Evolutionary conservation across 2,329 filamentous ascomycete genomes (phyloP).

Genomic region (Cladosporium sp.): DNA sequence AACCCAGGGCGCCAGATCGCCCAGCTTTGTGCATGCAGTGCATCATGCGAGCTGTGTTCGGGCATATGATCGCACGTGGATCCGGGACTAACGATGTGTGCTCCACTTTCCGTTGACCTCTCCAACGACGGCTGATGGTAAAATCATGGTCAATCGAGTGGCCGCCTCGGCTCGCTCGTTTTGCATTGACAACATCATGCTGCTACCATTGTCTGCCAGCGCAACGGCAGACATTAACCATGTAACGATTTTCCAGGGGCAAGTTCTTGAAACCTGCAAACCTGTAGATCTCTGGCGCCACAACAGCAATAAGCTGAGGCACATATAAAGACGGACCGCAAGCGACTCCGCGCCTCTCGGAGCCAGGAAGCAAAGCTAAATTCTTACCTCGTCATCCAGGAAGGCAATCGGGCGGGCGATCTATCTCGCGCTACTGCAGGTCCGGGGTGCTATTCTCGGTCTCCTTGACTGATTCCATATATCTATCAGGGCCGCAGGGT

Average conservation of each 20-base stretch:
- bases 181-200: background rate
- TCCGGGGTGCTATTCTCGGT: constrained; percentile 8
- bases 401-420: background rate
- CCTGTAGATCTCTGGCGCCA: background rate
- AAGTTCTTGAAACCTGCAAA: constrained; percentile 4
- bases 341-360: constrained; percentile 3
- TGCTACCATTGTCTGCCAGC: background rate
- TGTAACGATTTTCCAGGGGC: background rate
- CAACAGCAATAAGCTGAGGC: background rate
- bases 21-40: background rate
- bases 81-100: background rate
- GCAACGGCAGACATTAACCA: background rate
- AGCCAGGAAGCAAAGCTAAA: background rate
- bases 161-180: background rate
- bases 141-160: no score
- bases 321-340: constrained; percentile 1
- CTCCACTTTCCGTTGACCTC: background rate
- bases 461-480: background rate
- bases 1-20: background rate
- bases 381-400: background rate
- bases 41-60: background rate
- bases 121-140: constrained; percentile 1
- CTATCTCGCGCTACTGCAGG: constrained; percentile 9
- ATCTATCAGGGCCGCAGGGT: background rate
- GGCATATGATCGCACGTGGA: background rate